Evolutionary conservation across 176 grass and related monocot genomes (phyloP).

Genomic region (barley (Hordeum vulgare)): MorexV3_pseudomolecules_assembly NC_058521.1:8928688-8929187

Average conservation of each 20-base stretch:
- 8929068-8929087: constrained; percentile 3
- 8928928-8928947: background rate
- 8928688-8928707: background rate
- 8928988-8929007: constrained; percentile 21
- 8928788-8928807: background rate
- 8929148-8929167: background rate
- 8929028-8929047: constrained; percentile 13
- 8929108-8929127: constrained; percentile 2
- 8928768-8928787: background rate
- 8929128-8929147: background rate
- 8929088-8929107: constrained; percentile 4
- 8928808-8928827: background rate
- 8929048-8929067: constrained; percentile 11
- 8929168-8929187: background rate
- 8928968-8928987: constrained; percentile 6
- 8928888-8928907: background rate
- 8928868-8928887: background rate
- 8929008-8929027: background rate
- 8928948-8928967: constrained; percentile 27
- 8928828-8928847: background rate
- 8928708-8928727: background rate
- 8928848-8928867: background rate
- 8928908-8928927: background rate
- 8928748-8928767: background rate
- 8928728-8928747: background rate